Evolutionary conservation across 2,329 filamentous ascomycete genomes (phyloP).

Genomic region (Macrophomina pseudophaseolina): DNA sequence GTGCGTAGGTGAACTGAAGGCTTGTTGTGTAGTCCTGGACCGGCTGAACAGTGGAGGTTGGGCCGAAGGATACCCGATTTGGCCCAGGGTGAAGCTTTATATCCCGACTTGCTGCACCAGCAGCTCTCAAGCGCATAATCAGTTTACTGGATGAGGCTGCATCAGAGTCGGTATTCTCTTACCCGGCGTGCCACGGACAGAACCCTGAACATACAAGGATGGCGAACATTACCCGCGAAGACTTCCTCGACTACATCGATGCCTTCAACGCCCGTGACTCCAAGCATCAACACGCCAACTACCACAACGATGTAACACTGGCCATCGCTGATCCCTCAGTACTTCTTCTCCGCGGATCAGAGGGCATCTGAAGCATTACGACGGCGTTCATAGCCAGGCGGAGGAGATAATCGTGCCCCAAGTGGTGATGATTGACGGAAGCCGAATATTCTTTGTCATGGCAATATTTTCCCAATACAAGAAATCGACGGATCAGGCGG

Average conservation of each 20-base stretch:
- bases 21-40: too few relatives aligned
- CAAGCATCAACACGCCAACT: not conserved
- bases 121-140: too few relatives aligned
- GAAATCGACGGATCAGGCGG: not conserved
- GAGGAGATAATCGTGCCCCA: not conserved
- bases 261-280: not conserved
- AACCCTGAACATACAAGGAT: not conserved
- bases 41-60: too few relatives aligned
- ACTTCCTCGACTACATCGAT: not conserved
- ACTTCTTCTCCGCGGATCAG: not conserved
- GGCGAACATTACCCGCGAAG: not conserved
- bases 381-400: not conserved
- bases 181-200: too few relatives aligned
- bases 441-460: not conserved
- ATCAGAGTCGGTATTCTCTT: too few relatives aligned
- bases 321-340: not conserved
- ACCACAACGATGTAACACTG: not conserved
- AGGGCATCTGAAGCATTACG: not conserved
- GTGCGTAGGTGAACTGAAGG: too few relatives aligned
- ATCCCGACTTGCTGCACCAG: too few relatives aligned
- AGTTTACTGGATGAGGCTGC: too few relatives aligned
- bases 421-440: not conserved
- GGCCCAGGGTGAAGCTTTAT: too few relatives aligned
- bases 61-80: too few relatives aligned
- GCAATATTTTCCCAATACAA: not conserved